phyloP scores from a whole-genome alignment of 768 basidiomycete genomes.

The Boletus speciosus region DNA sequence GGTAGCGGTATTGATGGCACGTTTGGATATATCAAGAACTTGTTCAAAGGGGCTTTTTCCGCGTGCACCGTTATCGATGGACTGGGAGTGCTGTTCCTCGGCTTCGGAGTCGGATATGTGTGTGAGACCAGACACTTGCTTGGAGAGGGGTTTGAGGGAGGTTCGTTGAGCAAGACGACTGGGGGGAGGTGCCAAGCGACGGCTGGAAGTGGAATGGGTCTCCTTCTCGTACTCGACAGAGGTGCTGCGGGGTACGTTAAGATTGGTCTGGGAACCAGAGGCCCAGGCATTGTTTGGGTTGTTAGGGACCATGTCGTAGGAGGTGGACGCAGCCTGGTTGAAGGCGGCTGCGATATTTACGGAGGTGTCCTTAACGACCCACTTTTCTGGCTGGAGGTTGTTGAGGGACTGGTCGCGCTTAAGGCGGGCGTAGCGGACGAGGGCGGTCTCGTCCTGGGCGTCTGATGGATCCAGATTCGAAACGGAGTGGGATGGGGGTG shows the following conservation, averaged over 20 bases:
- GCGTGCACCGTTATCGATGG: constrained; percentile 39
- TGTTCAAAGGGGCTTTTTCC: constrained; percentile 70
- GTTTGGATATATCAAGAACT: constrained; percentile 53
- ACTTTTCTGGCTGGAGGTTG: constrained; percentile 56
- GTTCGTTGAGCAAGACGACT: constrained; percentile 37
- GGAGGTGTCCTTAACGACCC: constrained; percentile 77
- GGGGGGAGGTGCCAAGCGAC: constrained; percentile 65
- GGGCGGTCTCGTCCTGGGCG: constrained; percentile 44
- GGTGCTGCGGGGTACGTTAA: constrained; percentile 62
- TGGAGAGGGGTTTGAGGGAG: constrained; percentile 50
- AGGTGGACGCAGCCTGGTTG: constrained; percentile 56
- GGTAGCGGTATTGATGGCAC: constrained; percentile 51
- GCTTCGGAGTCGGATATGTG: constrained; percentile 70
- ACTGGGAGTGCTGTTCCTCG: constrained; percentile 40
- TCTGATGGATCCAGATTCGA: constrained; percentile 40
- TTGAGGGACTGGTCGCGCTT: constrained; percentile 40
- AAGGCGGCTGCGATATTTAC: constrained; percentile 86
- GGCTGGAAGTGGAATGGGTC: constrained; percentile 48
- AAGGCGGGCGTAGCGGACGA: constrained; percentile 46
- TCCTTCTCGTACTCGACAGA: constrained; percentile 79
- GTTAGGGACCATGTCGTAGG: constrained; percentile 39
- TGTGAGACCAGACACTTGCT: constrained; percentile 44
- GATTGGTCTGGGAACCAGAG: constrained; percentile 48
- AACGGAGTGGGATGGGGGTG: constrained; percentile 27
- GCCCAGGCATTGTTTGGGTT: constrained; percentile 68